Percentiles rank a stretch among this genome's conserved stretches.
Conservation (phyloP, 192 early-diverging fungal genomes). For the Coemansia sp. region DNA sequence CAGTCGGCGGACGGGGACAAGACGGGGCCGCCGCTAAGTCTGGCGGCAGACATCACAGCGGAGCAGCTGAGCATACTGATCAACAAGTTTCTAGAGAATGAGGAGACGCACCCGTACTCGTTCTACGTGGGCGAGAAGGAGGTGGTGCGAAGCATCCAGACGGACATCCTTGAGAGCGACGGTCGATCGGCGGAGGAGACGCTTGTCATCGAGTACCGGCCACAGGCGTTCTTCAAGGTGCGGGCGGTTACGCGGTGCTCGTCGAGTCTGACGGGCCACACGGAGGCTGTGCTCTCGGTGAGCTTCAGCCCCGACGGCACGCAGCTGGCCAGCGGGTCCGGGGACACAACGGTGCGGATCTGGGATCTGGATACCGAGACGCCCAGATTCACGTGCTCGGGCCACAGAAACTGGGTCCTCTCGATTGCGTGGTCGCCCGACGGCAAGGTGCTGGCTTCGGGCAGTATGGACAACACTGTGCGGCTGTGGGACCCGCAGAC, state of each 20-base stretch:
- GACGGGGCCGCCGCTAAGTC: conserved; percentile 84
- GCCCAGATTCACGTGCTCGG: conserved; percentile 77
- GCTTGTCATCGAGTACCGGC: conserved; percentile 89
- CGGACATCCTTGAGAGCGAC: conserved; percentile 76
- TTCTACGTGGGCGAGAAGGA: conserved; percentile 89
- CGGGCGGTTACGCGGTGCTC: conserved; percentile 91
- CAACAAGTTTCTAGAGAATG: conserved; percentile 80
- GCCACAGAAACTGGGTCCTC: conserved; percentile 93
- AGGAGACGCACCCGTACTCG: conserved; percentile 90
- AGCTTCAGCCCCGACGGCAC: conserved; percentile 89
- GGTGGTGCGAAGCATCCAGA: conserved; percentile 70
- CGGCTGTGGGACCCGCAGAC: conserved; percentile 88
- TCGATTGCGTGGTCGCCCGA: conserved; percentile 92
- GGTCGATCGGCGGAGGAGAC: conserved; percentile 85
- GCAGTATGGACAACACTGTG: conserved; percentile 92
- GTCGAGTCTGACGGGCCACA: conserved; percentile 83
- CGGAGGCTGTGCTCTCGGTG: conserved; percentile 89
- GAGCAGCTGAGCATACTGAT: conserved; percentile 85
- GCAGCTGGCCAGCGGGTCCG: conserved; percentile 91
- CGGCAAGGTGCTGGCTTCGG: conserved; percentile 80
- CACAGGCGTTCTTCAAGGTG: conserved; percentile 95
- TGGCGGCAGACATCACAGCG: conserved; percentile 80
- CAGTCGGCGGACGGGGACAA: conserved; percentile 72
- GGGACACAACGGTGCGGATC: conserved; percentile 91
- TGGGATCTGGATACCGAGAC: conserved; percentile 98